Evolutionary conservation across 2,329 filamentous ascomycete genomes (phyloP).

Genomic region (Colletotrichum sp.): DNA sequence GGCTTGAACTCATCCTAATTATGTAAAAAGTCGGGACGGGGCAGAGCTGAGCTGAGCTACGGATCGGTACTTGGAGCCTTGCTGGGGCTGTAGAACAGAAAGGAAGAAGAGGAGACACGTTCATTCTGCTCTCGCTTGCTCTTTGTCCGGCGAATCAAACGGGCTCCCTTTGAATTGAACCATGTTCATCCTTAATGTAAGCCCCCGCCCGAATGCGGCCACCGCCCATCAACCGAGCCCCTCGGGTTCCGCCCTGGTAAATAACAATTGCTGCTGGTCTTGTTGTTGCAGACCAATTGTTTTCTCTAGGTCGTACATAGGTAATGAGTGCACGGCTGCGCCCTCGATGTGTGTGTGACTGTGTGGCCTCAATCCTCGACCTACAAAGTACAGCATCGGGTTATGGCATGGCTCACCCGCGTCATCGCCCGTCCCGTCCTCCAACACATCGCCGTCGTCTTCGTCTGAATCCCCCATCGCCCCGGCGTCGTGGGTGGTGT

Average conservation of each 20-base stretch:
- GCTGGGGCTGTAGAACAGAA: neutral
- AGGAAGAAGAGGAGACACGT: neutral
- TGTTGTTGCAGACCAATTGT: neutral
- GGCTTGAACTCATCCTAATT: neutral
- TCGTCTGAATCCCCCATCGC: neutral
- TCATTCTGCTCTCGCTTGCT: neutral
- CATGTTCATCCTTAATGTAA: neutral
- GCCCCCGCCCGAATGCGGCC: neutral
- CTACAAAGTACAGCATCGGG: neutral
- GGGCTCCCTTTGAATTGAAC: neutral
- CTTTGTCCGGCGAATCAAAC: neutral
- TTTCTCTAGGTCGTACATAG: neutral
- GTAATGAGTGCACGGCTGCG: neutral
- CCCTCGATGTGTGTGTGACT: neutral
- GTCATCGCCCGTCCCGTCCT: neutral
- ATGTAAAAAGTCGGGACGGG: neutral
- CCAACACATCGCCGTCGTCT: neutral
- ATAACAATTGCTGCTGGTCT: neutral
- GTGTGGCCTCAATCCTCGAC: neutral
- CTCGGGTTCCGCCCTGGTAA: neutral
- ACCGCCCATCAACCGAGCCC: neutral
- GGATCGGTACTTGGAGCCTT: neutral
- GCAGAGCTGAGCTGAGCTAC: neutral
- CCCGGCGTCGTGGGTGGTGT: neutral
- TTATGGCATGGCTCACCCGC: neutral